A percentile compares a stretch with the other conserved stretches of the same genome.
These are phyloP conservation scores for Phytophthora litchii DNA, from an alignment of 352 stramenopile genomes.

Conservation along the genomic window DNA sequence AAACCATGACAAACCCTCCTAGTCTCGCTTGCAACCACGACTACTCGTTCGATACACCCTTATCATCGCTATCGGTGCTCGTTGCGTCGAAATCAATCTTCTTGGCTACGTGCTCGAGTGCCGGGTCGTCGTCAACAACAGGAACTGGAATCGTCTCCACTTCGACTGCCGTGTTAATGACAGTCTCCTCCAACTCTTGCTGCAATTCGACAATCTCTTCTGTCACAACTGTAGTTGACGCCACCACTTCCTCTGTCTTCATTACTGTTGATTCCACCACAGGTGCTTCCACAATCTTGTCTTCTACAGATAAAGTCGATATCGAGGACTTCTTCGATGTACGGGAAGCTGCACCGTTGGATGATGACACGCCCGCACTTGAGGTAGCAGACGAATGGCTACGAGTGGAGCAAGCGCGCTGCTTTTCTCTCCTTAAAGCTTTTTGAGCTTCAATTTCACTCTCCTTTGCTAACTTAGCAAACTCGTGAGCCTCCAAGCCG, in stretches of 20 bases:
- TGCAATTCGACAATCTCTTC: conserved; percentile 7
- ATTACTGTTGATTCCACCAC: background rate
- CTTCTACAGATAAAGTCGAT: conserved; percentile 20
- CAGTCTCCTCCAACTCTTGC: conserved; percentile 1
- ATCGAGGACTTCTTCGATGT: conserved; percentile 38
- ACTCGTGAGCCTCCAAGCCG: conserved; percentile 61
- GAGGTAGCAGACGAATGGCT: conserved; percentile 24
- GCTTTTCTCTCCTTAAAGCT: conserved; percentile 16
- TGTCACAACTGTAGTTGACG: background rate
- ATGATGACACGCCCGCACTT: conserved; percentile 25
- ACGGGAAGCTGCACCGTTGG: conserved; percentile 18
- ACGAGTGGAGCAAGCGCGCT: conserved; percentile 9
- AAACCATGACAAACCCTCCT: conserved; percentile 3
- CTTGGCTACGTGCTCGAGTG: conserved; percentile 35
- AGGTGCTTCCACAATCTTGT: conserved; percentile 11
- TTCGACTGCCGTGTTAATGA: conserved; percentile 4
- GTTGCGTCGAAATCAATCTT: conserved; percentile 46
- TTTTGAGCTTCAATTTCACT: conserved; percentile 24
- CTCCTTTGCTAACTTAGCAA: conserved; percentile 39
- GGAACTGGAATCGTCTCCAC: conserved; percentile 3
- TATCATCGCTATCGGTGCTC: conserved; percentile 42
- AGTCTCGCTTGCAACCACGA: background rate
- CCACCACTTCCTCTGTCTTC: conserved; percentile 1
- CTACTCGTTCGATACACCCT: conserved; percentile 21
- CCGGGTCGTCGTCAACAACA: conserved; percentile 20